Conservation (phyloP, 495 filamentous ascomycete species). For the Xylaria longipes region DNA sequence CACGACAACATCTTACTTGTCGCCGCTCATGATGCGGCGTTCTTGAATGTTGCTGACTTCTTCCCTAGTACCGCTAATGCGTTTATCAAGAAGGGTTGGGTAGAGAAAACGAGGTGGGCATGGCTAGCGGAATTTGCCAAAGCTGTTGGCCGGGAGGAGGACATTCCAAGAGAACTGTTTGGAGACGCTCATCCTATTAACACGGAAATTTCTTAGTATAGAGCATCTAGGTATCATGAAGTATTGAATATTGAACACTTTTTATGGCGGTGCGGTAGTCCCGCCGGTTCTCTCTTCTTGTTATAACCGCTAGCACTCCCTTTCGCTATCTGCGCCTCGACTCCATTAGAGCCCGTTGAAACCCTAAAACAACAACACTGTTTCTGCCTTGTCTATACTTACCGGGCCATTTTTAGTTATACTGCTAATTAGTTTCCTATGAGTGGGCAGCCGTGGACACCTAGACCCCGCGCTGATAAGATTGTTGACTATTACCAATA, state of each 20-base stretch:
- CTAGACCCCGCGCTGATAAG: too few species aligned
- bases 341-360: too few species aligned
- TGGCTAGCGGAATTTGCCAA: slow-evolving; percentile 63
- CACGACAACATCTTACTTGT: slow-evolving; percentile 57
- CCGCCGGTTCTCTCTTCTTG: too few species aligned
- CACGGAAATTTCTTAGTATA: background rate
- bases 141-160: slow-evolving; percentile 42
- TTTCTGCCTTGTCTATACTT: too few species aligned
- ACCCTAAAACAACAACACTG: too few species aligned
- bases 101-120: slow-evolving; percentile 55
- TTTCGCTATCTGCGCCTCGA: too few species aligned
- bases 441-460: too few species aligned
- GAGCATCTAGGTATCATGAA: background rate
- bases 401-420: too few species aligned
- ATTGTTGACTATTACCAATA: too few species aligned
- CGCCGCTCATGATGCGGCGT: slow-evolving; percentile 59
- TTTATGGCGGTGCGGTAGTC: too few species aligned
- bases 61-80: slow-evolving; percentile 58
- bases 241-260: background rate
- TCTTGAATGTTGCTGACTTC: slow-evolving; percentile 56
- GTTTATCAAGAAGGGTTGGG: slow-evolving; percentile 60
- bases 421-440: too few species aligned
- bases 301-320: too few species aligned
- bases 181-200: slow-evolving; percentile 17
- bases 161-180: slow-evolving; percentile 22